Base-by-base conservation (phyloP, 2,329 filamentous ascomycete genomes). In the Macrophomina pseudophaseolina region DNA sequence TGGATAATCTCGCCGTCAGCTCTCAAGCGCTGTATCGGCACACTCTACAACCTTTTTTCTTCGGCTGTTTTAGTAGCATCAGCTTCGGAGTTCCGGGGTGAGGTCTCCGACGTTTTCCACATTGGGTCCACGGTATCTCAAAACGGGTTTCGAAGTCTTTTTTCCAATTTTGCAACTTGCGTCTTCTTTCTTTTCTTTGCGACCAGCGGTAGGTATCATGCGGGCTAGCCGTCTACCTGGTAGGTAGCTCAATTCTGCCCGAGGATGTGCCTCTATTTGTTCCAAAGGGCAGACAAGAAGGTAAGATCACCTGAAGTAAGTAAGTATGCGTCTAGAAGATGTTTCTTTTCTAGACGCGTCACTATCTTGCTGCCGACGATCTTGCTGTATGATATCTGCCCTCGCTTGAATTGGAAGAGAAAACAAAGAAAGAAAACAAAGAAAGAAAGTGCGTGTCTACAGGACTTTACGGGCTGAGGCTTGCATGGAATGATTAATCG, bases 271-370 rank as follows among this genome's bases (percentile, higher is more conserved):
- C 8, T 28, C 33, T 35, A 44, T 16, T 9, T 58, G 53, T 11
- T 40, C 7, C 9, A 14, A 18, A 58, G 33, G 40, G 46, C 23
- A n/a, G 30, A 49, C 23, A 30, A 63, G 44, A 49, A 63, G 59
- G 59, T 63, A 63, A 52, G 44, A 63, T 63, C 59, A 35, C 42
- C 12, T 40, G 30, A 48, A 63, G 59, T 63, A 18, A 63, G 59
- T 14, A 63, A 38, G 33, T 51, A 40, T 60, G 35, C 56, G 35
- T 60, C 56, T 60, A 60, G 56, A 18, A 35, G 58, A 16, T 18
- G 12, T 35, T 35, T 51, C 18, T 18, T 48, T 30, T 63, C 59
- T 63, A 48, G 56, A 60, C 42, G 56, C 42, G 56, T 60, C 14
- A 42, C 33, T 54, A 12, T 63, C 48, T 52, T 63, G 46, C 59